A percentile compares a stretch with the other conserved stretches of the same genome.
Conservation (phyloP, 306 rosid species). For the Cucurbita maxima region DNA sequence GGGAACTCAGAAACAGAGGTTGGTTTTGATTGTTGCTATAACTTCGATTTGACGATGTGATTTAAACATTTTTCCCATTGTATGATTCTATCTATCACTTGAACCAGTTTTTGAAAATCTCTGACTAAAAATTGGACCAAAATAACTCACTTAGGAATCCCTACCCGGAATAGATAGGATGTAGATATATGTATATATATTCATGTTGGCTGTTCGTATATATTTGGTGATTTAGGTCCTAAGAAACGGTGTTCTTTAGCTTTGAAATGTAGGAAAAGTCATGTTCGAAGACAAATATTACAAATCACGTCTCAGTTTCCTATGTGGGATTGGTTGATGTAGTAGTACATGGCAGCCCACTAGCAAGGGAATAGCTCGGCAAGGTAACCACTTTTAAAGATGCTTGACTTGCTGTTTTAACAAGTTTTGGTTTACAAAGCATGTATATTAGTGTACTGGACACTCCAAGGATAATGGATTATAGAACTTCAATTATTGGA, state of each 20-base stretch:
- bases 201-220: not conserved
- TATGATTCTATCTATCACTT: not conserved
- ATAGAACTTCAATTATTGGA: too few relatives aligned
- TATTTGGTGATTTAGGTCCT: not conserved
- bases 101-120: not conserved
- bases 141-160: not conserved
- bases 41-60: not conserved
- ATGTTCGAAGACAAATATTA: too few relatives aligned
- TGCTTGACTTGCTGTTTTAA: too few relatives aligned
- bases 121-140: not conserved
- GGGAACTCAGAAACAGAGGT: not conserved
- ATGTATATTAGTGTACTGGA: too few relatives aligned
- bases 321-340: too few relatives aligned
- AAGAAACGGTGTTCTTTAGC: not conserved
- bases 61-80: not conserved
- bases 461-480: too few relatives aligned
- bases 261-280: too few relatives aligned
- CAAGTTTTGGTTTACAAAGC: too few relatives aligned
- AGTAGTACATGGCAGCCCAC: too few relatives aligned
- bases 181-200: not conserved
- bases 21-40: constrained; percentile 1
- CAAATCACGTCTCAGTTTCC: too few relatives aligned
- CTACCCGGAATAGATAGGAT: not conserved
- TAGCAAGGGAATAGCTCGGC: too few relatives aligned
- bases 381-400: too few relatives aligned